Evolutionary conservation across 441 rosid species (phyloP), one percentile per base, ranked within the genome.

Genomic region (Breynia disticha): DNA sequence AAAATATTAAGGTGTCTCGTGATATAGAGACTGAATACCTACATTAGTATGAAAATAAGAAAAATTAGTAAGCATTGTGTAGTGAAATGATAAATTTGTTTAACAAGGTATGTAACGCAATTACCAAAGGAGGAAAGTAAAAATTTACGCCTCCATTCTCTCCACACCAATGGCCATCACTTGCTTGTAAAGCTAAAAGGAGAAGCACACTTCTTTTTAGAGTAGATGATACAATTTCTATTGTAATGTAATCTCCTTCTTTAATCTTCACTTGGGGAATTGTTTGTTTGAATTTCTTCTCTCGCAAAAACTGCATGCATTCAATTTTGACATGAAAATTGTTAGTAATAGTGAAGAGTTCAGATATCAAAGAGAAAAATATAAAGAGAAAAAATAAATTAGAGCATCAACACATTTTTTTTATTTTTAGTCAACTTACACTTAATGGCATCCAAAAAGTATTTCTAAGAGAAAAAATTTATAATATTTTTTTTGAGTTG

Each of bases 141-240:
- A 60, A 60, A 9, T 43, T 13, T 12, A 20, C 18, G n/a, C 64
- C 57, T 13, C 46, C 10, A 44, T 19, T 18, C 32, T 60, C 57
- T 0, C 57, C 64, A 2, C 20, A 14, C 59, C 59, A 56, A 18
- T 56, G 59, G n/a, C 59, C 59, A 17, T 64, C 67, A 24, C 57
- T 21, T 3, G 60, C 56, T 48, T 63, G 67, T 10, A 63, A n/a
- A 1, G 67, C 56, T 5, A 56, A 50, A 8, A 56, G 24, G 5
- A 43, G 20, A 17, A n/a, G 52, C 12, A 50, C 48, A 19, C 28
- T 22, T 22, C 67, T 56, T 21, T 39, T 32, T 11, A 63, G 16
- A 5, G 62, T 57, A 1, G 56, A 19, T 18, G 66, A 32, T n/a
- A 52, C 65, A 0, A 7, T 21, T 54, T 53, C 59, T 0, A 1